These are phyloP conservation scores for Acanthochlamys bracteata DNA, from an alignment of 106 monocot species.

Conservation along the genomic window DNA sequence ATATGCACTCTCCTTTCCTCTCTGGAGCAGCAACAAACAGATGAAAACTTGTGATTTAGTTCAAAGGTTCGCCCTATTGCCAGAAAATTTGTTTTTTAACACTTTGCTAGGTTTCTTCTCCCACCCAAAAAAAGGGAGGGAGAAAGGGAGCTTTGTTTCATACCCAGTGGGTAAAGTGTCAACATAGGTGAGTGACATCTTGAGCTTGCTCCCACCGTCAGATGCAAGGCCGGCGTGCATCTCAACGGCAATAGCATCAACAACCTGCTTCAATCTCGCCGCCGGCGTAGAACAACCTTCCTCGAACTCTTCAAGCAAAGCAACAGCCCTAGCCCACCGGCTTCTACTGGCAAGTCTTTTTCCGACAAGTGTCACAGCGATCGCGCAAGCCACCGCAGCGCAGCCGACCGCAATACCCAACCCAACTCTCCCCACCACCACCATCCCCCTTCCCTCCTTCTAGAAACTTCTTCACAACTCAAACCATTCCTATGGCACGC, in stretches of 20 bases:
- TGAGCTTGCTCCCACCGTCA: conserved; percentile 76
- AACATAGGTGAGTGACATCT: conserved; percentile 68
- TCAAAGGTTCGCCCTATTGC: too few species aligned
- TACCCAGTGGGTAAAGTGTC: conserved; percentile 60
- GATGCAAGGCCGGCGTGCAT: conserved; percentile 83
- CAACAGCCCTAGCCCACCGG: conserved; percentile 41
- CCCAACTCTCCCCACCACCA: conserved; percentile 36
- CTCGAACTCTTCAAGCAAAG: conserved; percentile 55
- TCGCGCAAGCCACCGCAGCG: conserved; percentile 54
- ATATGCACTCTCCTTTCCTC: too few species aligned
- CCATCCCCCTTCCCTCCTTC: conserved; percentile 5
- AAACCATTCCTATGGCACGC: not conserved
- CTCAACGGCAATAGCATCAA: conserved; percentile 80
- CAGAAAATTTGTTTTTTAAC: too few species aligned
- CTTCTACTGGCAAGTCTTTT: conserved; percentile 28
- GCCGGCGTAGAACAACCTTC: conserved; percentile 39
- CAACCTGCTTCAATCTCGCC: conserved; percentile 49
- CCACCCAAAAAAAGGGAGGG: not conserved
- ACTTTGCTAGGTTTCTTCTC: too few species aligned
- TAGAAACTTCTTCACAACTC: not conserved
- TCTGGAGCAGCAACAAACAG: too few species aligned
- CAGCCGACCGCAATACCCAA: conserved; percentile 54
- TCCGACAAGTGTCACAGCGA: conserved; percentile 38
- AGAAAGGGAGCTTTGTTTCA: not conserved
- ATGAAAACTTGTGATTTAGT: too few species aligned